Conservation (phyloP, 371 early-diverging fungal genomes). For the Encephalitozoon cuniculi region DNA sequence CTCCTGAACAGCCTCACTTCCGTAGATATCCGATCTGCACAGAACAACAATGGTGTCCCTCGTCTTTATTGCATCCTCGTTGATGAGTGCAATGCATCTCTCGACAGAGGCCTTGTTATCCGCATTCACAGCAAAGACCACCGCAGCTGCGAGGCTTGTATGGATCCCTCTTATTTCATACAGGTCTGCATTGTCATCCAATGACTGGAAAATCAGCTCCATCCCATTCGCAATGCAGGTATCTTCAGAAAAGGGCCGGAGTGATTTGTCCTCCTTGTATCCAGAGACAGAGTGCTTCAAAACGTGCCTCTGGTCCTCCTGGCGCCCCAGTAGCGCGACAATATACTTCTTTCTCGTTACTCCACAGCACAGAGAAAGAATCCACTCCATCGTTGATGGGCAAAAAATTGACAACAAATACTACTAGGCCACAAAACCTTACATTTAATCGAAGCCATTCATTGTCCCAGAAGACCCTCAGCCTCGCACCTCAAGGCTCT, state of each 20-base stretch:
- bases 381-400: background rate
- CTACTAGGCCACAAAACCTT: background rate
- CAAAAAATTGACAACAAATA: slow-evolving; percentile 12
- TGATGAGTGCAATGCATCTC: background rate
- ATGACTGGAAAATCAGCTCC: slow-evolving; percentile 17
- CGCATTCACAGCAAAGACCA: slow-evolving; percentile 24
- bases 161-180: slow-evolving; percentile 15
- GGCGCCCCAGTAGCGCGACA: slow-evolving; percentile 1
- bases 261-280: background rate
- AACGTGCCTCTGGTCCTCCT: slow-evolving; percentile 14
- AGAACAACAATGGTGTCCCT: slow-evolving; percentile 10
- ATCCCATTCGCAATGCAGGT: background rate
- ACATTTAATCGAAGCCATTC: background rate
- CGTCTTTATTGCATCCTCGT: background rate
- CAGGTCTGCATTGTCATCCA: slow-evolving; percentile 3
- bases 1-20: background rate
- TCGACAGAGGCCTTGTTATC: slow-evolving; percentile 2
- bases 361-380: slow-evolving; percentile 3
- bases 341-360: background rate
- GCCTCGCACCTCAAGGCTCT: slow-evolving; percentile 32
- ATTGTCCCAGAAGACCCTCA: background rate
- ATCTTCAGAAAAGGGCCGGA: slow-evolving; percentile 22
- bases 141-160: background rate
- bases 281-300: background rate
- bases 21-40: slow-evolving; percentile 13